phyloP scores from a whole-genome alignment of 148 eudicot species.

The Amaranthus cruentus region DNA sequence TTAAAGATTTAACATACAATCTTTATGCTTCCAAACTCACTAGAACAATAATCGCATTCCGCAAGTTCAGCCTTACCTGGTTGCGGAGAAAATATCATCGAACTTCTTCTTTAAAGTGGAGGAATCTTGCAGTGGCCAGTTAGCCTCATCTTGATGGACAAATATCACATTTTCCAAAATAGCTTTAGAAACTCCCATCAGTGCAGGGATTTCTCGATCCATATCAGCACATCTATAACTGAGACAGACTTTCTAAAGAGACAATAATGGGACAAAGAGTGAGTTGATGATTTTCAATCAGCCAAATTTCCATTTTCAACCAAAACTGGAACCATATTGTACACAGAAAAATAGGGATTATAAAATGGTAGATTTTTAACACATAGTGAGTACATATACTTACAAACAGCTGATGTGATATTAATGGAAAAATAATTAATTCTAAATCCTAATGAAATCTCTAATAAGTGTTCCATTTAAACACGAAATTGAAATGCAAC shows the following conservation, averaged over 20 bases:
- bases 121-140: conserved; percentile 98
- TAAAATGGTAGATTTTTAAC: too few relatives aligned
- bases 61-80: conserved; percentile 44
- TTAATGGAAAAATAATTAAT: too few relatives aligned
- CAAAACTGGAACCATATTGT: too few relatives aligned
- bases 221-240: conserved; percentile 99
- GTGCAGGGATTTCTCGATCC: conserved; percentile 98
- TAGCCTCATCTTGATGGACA: conserved; percentile 99
- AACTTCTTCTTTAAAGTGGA: conserved; percentile 93
- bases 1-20: conserved; percentile 1
- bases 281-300: not conserved
- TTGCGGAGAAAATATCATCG: conserved; percentile 97
- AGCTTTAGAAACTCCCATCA: conserved; percentile 99
- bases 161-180: conserved; percentile 95
- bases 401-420: too few relatives aligned
- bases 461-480: too few relatives aligned
- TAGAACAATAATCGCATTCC: not conserved
- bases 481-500: too few relatives aligned
- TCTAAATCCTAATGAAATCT: too few relatives aligned
- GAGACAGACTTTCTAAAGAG: conserved; percentile 88
- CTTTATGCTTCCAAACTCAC: not conserved
- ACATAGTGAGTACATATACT: too few relatives aligned
- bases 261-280: conserved; percentile 10
- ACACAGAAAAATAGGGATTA: too few relatives aligned
- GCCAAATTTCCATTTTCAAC: too few relatives aligned